Base-by-base conservation (phyloP, 1,284 basidiomycete genomes). In the Pseudozyma hubeiensis region DNA sequence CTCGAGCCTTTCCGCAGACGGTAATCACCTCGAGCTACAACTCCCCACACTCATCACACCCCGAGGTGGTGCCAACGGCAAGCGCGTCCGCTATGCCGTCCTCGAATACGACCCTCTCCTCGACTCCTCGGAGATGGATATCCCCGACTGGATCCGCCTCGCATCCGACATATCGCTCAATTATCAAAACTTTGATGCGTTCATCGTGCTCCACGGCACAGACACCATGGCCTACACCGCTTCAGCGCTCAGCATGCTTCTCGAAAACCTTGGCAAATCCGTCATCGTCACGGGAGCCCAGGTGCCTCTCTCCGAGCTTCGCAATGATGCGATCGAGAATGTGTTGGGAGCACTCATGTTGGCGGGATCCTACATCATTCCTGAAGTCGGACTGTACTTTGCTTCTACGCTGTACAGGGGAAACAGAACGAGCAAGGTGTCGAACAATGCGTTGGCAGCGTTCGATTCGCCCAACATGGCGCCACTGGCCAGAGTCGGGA, bases 151-250 rank as follows among this genome's bases (percentile, higher is more conserved):
- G 92, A 90, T 94, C 70, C 88, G 92, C 7, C 91, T 97, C 40
- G 92, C 93, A 0, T 90, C 90, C 6, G 94, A 97, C 81, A 93
- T 97, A 65, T 93, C 94, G 79, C 88, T 94, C 52, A 96, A 96
- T 82, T 94, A 95, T 77, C 79, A 86, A 48, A 83, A 87, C 17
- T 97, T 93, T 80, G 94, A 97, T 80, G 92, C 92, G 0, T 97
- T 97, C 81, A 90, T 97, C 30, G 87, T 97, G 34, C 86, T 97
- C 10, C 94, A 97, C 83, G 94, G 94, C 39, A 85, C 84, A 14
- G 84, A 84, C 76, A 77, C 93, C 0, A 94, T 94, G 78, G 78
- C 77, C n/a, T 78, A 81, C 51, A 77, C 75, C 24, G 55, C 64
- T 7, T 68, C 71, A 1, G 64, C 70, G 13, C 55, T 77, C 3